Base-by-base conservation (phyloP, 352 stramenopile species). In the Phytopythium chamaehyphon region DNA sequence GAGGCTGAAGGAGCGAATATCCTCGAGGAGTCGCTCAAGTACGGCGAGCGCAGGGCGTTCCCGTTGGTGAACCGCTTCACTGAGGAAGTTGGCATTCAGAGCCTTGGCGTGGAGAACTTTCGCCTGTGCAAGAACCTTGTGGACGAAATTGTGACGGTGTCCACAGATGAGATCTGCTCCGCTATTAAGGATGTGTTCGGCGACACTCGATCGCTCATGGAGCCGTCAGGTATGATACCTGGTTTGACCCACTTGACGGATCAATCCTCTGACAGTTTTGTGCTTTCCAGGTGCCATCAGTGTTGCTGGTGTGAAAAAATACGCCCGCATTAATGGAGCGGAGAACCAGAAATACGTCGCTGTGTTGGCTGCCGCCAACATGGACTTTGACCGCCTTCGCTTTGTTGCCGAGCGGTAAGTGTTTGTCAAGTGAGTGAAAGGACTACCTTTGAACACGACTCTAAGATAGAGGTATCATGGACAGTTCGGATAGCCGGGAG, bases 311-410 rank as follows among this genome's bases (percentile, higher is more conserved):
- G 83, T 92, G 53, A 97, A 98, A 62, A 98, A 98, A 47, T 98
- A 98, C 69, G 84, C 95, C 26, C 69, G 59, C 15, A 39, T 69
- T 14, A 62, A 62, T 31, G 62, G 75, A 22, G 59, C 62, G 2
- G 46, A 61, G 31, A 73, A 89, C 39, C 76, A 90, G 51, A 97
- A 86, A 40, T 92, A 98, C 49, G 93, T 98, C 12, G 95, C 93
- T 7, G 90, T 99, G 43, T 85, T 97, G 40, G 98, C 93, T 9
- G 97, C 96, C 10, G 97, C 97, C n/a, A 99, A 99, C 71, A 98
- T 99, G 96, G 96, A 99, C 75, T 99, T 99, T 76, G 95, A 99
- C 69, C 89, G 97, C 16, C 79, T 99, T n/a, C 86, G 96, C 36
- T 98, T 99, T 59, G 91, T 99, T 8, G 90, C 89, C 6, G 78